These are phyloP conservation scores for Phaseolus coccineus DNA, from an alignment of 331 rosid species.

Conservation along the genomic window DNA sequence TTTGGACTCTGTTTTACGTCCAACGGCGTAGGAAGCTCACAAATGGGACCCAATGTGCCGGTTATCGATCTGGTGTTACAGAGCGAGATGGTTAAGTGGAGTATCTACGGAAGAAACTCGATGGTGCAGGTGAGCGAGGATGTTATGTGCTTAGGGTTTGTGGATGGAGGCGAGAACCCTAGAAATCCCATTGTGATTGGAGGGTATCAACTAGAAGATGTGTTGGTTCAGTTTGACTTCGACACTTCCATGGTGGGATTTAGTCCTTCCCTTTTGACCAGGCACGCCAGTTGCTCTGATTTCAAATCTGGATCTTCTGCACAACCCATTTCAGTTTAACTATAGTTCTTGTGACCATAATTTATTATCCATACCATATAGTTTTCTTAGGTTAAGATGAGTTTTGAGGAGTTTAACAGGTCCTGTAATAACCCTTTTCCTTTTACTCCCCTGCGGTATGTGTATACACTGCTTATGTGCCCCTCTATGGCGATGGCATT, in stretches of 20 bases:
- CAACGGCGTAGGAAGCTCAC: conserved; percentile 9
- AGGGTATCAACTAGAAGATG: conserved; percentile 72
- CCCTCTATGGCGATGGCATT: conserved; percentile 35
- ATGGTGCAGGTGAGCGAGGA: conserved; percentile 58
- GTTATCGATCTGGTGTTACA: conserved; percentile 62
- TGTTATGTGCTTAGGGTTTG: conserved; percentile 65
- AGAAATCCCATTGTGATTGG: conserved; percentile 64
- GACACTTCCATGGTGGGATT: conserved; percentile 64
- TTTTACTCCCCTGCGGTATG: neutral
- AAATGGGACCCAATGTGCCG: conserved; percentile 54
- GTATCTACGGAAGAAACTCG: conserved; percentile 63
- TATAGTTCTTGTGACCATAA: neutral
- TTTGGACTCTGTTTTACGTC: conserved; percentile 60
- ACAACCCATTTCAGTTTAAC: conserved; percentile 15
- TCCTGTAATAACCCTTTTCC: conserved; percentile 36
- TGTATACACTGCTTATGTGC: conserved; percentile 19
- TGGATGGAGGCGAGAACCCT: conserved; percentile 58
- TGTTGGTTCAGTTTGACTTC: conserved; percentile 63
- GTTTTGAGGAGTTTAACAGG: conserved; percentile 22
- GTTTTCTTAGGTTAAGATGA: conserved; percentile 40
- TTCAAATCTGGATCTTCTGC: conserved; percentile 45
- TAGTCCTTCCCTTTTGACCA: conserved; percentile 53
- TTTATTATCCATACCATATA: conserved; percentile 25
- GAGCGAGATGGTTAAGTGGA: conserved; percentile 69
- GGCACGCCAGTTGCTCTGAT: conserved; percentile 51